These are phyloP conservation scores for Ananas comosus DNA, from an alignment of 176 grass and related monocot species.

Conservation along the genomic window DNA sequence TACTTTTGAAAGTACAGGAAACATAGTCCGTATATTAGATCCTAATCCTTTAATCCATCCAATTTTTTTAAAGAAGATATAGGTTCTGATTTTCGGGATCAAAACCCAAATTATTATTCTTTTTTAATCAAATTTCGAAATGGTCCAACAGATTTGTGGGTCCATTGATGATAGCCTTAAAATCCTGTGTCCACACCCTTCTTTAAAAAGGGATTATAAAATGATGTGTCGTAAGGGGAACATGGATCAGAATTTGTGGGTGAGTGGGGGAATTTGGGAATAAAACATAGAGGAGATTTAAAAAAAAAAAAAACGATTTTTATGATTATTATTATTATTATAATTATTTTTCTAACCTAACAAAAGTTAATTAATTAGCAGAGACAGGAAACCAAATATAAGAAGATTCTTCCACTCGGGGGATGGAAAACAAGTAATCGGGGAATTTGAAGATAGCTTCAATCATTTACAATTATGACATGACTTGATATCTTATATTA, in stretches of 20 bases:
- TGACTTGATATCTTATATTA: neutral
- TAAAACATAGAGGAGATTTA: neutral
- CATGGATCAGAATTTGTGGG: constrained; percentile 10
- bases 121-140: too few species aligned
- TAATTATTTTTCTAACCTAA: neutral
- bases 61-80: too few species aligned
- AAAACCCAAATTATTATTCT: too few species aligned
- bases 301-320: neutral
- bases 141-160: too few species aligned
- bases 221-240: neutral
- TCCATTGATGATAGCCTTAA: too few species aligned
- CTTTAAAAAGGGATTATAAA: neutral
- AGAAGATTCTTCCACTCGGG: neutral
- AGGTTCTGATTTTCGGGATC: too few species aligned
- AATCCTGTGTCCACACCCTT: neutral
- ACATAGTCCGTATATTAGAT: too few species aligned
- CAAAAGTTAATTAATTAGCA: neutral
- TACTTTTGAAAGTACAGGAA: too few species aligned
- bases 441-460: too few species aligned
- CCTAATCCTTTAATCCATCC: too few species aligned
- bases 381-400: neutral
- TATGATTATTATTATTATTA: neutral
- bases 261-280: neutral
- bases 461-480: neutral
- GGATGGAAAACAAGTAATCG: neutral